These are phyloP conservation scores for Penicillium tannophilum DNA, from an alignment of 495 filamentous ascomycete species.

Conservation along the genomic window DNA sequence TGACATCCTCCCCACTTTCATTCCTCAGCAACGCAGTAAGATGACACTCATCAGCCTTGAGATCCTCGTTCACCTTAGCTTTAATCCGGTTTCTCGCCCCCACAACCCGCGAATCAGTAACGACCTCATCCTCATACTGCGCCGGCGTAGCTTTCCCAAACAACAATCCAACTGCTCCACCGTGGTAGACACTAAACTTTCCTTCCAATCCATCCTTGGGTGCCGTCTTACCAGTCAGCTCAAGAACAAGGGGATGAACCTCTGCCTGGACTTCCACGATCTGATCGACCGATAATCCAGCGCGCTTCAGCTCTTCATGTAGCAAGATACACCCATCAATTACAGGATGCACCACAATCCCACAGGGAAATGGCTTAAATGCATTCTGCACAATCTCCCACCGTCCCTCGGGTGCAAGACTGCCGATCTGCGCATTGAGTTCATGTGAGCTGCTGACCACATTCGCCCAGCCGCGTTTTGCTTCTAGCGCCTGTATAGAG, in stretches of 20 bases:
- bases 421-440: conserved; percentile 15
- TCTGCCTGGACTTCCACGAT: conserved; percentile 29
- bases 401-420: conserved; percentile 14
- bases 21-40: conserved; percentile 38
- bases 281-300: conserved; percentile 14
- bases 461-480: conserved; percentile 55
- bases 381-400: conserved; percentile 57
- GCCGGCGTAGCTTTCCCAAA: conserved; percentile 53
- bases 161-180: conserved; percentile 49
- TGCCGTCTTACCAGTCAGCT: conserved; percentile 53
- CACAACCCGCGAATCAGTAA: conserved; percentile 38
- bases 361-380: conserved; percentile 60
- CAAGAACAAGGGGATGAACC: conserved; percentile 56
- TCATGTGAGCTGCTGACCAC: conserved; percentile 38
- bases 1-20: conserved; percentile 21
- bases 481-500: conserved; percentile 49
- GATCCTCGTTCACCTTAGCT: conserved; percentile 38
- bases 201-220: conserved; percentile 53
- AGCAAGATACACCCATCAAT: conserved; percentile 55
- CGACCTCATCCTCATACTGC: conserved; percentile 51
- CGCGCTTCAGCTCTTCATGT: conserved; percentile 36
- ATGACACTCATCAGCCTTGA: conserved; percentile 46
- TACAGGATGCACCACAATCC: conserved; percentile 57
- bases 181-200: conserved; percentile 59
- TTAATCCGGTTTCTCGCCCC: conserved; percentile 42